Percentiles rank a stretch among this genome's conserved stretches.
Evolutionary conservation across 768 basidiomycete genomes (phyloP).

Genomic region (Hebeloma cylindrosporum): DNA sequence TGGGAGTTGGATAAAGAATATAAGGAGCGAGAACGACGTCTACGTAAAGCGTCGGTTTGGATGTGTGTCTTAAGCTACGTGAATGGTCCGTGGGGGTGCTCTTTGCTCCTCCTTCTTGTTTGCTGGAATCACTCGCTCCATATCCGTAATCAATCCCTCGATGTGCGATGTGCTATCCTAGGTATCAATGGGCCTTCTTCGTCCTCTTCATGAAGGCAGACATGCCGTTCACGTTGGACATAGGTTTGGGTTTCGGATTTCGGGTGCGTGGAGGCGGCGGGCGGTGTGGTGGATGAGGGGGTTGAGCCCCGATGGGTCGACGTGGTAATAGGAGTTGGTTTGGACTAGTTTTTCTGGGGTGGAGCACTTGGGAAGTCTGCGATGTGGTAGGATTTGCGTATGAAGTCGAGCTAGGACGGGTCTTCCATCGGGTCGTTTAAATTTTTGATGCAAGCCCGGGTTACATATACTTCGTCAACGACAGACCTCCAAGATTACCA

Average conservation of each 20-base stretch:
- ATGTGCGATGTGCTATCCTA: constrained; percentile 13
- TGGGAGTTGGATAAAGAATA: constrained; percentile 7
- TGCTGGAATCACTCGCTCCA: constrained; percentile 10
- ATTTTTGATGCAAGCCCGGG: too few species aligned
- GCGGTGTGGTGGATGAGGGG: too few species aligned
- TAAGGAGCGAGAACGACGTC: constrained; percentile 5
- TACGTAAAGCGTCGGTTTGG: constrained; percentile 3
- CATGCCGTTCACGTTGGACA: constrained; percentile 24
- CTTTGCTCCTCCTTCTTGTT: constrained; percentile 1
- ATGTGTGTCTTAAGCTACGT: constrained; percentile 8
- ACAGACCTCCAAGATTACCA: too few species aligned
- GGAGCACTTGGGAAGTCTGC: too few species aligned
- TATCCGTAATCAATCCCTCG: constrained; percentile 5
- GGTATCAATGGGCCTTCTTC: constrained; percentile 23
- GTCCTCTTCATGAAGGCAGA: constrained; percentile 26
- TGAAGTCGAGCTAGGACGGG: too few species aligned
- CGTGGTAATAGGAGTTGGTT: too few species aligned
- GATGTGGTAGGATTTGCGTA: too few species aligned
- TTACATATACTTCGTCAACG: too few species aligned
- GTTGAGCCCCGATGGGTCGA: too few species aligned
- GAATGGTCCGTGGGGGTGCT: background rate
- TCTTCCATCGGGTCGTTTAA: too few species aligned
- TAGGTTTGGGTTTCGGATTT: constrained; percentile 12
- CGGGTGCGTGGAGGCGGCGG: constrained; percentile 10
- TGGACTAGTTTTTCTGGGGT: too few species aligned